Evolutionary conservation across 306 rosid genomes (phyloP).

Genomic region (Adenanthera pavonina): DNA sequence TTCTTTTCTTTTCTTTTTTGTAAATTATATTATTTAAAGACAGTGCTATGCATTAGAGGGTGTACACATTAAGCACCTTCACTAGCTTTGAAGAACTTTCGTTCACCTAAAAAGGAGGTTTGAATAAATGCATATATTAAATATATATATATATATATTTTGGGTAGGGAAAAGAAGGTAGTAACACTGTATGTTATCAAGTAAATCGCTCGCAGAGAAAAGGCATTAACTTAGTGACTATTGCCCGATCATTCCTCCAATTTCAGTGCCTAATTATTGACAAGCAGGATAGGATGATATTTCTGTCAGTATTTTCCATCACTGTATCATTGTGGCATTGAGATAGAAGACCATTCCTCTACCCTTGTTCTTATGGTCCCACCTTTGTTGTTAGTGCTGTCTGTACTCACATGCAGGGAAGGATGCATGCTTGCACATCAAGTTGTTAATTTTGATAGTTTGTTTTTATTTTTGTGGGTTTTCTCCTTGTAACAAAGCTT

Average conservation of each 20-base stretch:
- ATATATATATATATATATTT: not conserved
- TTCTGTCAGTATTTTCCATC: slow-evolving; percentile 9
- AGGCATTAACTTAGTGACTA: not conserved
- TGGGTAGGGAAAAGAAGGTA: not conserved
- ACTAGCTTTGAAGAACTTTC: not conserved
- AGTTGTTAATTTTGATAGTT: not conserved
- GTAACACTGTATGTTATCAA: not conserved
- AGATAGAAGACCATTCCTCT: slow-evolving; percentile 6
- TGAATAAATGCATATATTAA: not conserved
- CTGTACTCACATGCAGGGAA: not conserved
- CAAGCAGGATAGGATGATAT: not conserved
- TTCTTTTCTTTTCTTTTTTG: not conserved
- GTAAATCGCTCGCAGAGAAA: not conserved
- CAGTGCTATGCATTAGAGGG: slow-evolving; percentile 9
- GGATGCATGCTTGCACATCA: slow-evolving; percentile 14
- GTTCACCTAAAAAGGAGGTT: not conserved
- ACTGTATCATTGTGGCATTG: slow-evolving; percentile 1
- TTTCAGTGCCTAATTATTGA: not conserved
- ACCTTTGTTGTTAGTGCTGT: slow-evolving; percentile 2
- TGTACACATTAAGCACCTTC: not conserved
- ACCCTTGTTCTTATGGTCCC: not conserved
- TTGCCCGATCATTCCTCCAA: no score
- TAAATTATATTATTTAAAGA: not conserved
- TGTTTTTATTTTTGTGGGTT: slow-evolving; percentile 8
- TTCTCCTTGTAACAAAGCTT: not conserved